Evolutionary conservation across 2,329 filamentous ascomycete species (phyloP), one percentile per base, ranked within the genome.

Genomic region (Lasiodiplodia theobromae): DNA sequence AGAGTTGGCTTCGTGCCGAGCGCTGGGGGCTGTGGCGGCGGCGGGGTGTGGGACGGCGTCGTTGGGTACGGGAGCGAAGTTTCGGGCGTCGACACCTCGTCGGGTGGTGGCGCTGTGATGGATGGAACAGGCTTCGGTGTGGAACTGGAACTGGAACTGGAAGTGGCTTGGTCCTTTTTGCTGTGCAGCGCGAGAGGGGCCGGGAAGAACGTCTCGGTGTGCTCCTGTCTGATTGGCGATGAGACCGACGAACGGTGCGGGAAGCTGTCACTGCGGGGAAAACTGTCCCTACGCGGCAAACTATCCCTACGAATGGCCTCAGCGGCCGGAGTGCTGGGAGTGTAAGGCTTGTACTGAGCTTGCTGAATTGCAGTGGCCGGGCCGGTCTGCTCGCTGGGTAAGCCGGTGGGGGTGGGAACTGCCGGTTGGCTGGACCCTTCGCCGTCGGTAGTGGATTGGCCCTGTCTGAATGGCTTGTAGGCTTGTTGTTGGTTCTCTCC

Each of bases 191-290:
- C 54, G 11, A 70, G 68, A 18, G 68, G 56, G 2, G 72, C 70
- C 1, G 73, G 74, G 51, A 80, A 80, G 71, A 80, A 80, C 11
- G 78, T 77, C 70, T 79, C 77, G 51, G 78, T 77, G 28, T 74
- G 73, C 34, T 70, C 49, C 6, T 71, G 68, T 12, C 63, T 62
- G 38, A 51, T 73, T 1, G 69, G 66, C 37, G 73, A 74, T 8
- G 73, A 73, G 34, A 76, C 69, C 0, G 76, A 75, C 60, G 74
- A 71, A 58, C 73, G 72, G 56, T 70, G 60, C 16, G 53, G 76
- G 74, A 51, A 44, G 28, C 65, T 54, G 28, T 47, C 40, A n/a
- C 18, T n/a, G 18, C 40, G 40, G 16, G 40, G 40, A 10, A 47
- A n/a, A 3, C 40, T 44, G 12, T 44, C 40, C 11, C 25, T 25